Base-by-base conservation (phyloP, 192 early-diverging fungal genomes). In the Backusella psychrophila region DNA sequence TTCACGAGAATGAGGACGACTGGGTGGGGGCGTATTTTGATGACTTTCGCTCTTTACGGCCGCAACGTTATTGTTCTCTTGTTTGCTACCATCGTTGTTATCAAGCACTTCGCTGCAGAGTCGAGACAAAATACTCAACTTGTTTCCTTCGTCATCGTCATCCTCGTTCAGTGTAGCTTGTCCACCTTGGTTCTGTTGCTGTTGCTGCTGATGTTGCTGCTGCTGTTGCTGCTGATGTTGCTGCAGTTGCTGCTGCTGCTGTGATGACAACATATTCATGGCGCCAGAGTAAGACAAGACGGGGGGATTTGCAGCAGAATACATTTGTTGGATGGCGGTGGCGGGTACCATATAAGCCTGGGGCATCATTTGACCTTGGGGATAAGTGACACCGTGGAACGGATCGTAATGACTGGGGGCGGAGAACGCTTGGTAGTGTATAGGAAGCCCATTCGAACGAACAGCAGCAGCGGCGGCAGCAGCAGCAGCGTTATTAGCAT, bases 31-130 rank as follows among this genome's bases (percentile, higher is more conserved):
- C 6, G 78, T 80, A 5, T 71, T 53, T 46, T 75, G 67, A 46
- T 75, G 39, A 26, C 63, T 71, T 3, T 71, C 70, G 5, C 14
- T 31, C 70, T 49, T 71, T 0, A 44, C 26, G 17, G 26, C 66
- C 0, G 26, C 19, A 21, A 21, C 59, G 1, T 29, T 71, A 52
- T 38, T 77, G 31, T 42, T 69, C 29, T 72, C 44, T 31, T 77
- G 53, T 66, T 76, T 80, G 35, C 38, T 46, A 2, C 46, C 53
- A 31, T 81, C 76, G 29, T 71, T 74, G 35, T 72, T 63, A 67
- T 77, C 66, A 17, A 81, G 69, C 8, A 77, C 80, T 34, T 65
- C 80, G 31, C 72, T 81, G 53, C 80, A 81, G 26, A 81, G 76
- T 74, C 77, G 75, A 23, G 80, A 81, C 33, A 81, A 65, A 38